A percentile compares a stretch with the other conserved stretches of the same genome.
These are phyloP conservation scores for Leccinum disarticulatum DNA, from an alignment of 768 basidiomycete genomes.

Conservation along the genomic window DNA sequence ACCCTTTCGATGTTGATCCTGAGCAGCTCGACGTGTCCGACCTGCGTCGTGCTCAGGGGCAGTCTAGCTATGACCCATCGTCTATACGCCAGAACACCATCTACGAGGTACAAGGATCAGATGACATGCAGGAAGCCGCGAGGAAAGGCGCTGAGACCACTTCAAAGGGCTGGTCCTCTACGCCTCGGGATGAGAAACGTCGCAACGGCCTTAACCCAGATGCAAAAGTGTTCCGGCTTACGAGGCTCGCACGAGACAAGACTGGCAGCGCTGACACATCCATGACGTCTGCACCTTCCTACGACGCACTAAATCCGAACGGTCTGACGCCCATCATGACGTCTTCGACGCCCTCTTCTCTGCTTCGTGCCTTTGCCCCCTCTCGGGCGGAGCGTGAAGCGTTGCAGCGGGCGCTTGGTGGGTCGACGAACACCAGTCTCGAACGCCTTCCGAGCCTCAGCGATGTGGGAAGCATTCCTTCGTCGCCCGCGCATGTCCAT, in stretches of 20 bases:
- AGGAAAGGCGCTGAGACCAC: slow-evolving; percentile 27
- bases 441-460: slow-evolving; percentile 78
- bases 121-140: slow-evolving; percentile 14
- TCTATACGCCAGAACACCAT: slow-evolving; percentile 30
- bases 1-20: slow-evolving; percentile 27
- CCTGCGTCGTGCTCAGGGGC: slow-evolving; percentile 31
- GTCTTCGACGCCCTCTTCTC: slow-evolving; percentile 46
- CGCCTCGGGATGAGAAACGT: slow-evolving; percentile 45
- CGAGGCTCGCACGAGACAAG: slow-evolving; percentile 25
- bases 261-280: slow-evolving; percentile 14
- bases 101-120: slow-evolving; percentile 32
- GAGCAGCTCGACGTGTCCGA: slow-evolving; percentile 51
- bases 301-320: slow-evolving; percentile 62
- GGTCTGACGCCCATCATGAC: slow-evolving; percentile 43
- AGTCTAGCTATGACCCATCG: slow-evolving; percentile 18
- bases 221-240: slow-evolving; percentile 78
- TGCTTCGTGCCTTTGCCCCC: slow-evolving; percentile 82
- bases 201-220: slow-evolving; percentile 80
- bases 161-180: slow-evolving; percentile 49
- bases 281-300: slow-evolving; percentile 26
- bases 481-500: slow-evolving; percentile 61
- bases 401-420: slow-evolving; percentile 74
- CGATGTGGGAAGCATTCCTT: slow-evolving; percentile 70
- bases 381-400: slow-evolving; percentile 87
- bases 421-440: slow-evolving; percentile 70